Percentiles rank a stretch among this genome's conserved stretches.
Conservation (phyloP, 345 rosid genomes). For the Passiflora organensis region DNA sequence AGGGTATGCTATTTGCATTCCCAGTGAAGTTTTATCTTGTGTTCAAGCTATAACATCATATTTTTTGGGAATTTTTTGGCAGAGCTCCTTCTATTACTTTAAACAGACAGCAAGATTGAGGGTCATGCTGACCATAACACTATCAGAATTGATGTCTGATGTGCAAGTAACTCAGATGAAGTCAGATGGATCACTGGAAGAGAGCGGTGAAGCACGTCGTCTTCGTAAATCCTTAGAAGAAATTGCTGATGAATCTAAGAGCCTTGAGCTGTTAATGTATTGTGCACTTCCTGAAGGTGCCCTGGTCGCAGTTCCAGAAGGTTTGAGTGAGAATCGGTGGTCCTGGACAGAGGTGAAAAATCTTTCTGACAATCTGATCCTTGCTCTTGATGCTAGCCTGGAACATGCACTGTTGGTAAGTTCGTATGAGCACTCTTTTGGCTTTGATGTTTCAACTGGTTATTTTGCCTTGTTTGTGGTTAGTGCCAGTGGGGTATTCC, state of each 20-base stretch:
- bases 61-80: slow-evolving; percentile 36
- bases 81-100: slow-evolving; percentile 82
- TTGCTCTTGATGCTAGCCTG: slow-evolving; percentile 95
- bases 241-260: slow-evolving; percentile 82
- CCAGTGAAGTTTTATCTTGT: slow-evolving; percentile 14
- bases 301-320: slow-evolving; percentile 49
- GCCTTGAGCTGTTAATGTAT: slow-evolving; percentile 55
- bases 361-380: slow-evolving; percentile 72
- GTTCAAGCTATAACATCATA: slow-evolving; percentile 10
- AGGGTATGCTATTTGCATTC: slow-evolving; percentile 52
- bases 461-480: neutral
- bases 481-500: neutral
- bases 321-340: slow-evolving; percentile 65
- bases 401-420: slow-evolving; percentile 96
- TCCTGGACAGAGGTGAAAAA: slow-evolving; percentile 82
- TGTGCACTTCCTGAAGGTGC: slow-evolving; percentile 80
- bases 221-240: slow-evolving; percentile 87
- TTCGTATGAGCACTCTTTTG: slow-evolving; percentile 2
- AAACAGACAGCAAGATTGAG: slow-evolving; percentile 92
- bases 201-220: slow-evolving; percentile 91
- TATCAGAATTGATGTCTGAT: slow-evolving; percentile 96
- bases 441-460: neutral
- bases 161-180: slow-evolving; percentile 96
- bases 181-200: slow-evolving; percentile 86
- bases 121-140: slow-evolving; percentile 91